These are phyloP conservation scores for Gonapodya prolifera DNA, from an alignment of 192 early-diverging fungal genomes.

Conservation along the genomic window DNA sequence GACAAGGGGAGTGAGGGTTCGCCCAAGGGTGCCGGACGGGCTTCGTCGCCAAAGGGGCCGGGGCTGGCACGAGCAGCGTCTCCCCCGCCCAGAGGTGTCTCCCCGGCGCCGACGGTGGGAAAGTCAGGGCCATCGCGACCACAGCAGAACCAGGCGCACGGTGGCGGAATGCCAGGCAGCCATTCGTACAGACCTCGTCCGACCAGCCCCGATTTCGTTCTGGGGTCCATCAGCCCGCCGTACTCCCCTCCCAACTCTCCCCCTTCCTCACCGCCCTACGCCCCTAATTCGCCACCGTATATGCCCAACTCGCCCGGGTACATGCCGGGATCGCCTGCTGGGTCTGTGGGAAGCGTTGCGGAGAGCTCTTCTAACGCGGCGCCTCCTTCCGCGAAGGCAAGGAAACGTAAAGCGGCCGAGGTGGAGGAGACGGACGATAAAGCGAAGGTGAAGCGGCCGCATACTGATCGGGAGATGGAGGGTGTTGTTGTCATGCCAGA, in stretches of 20 bases:
- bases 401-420: not conserved
- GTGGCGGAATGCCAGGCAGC: no score
- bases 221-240: not conserved
- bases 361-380: no score
- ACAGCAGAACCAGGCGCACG: no score
- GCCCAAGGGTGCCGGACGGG: not conserved
- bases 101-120: not conserved
- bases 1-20: not conserved
- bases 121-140: not conserved
- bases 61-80: not conserved
- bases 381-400: not conserved
- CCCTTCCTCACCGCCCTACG: not conserved
- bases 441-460: not conserved
- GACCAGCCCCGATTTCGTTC: no score
- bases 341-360: not conserved
- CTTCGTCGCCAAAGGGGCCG: not conserved
- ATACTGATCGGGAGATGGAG: not conserved
- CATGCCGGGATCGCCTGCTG: not conserved
- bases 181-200: no score
- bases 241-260: not conserved
- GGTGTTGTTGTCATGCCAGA: not conserved
- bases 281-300: not conserved
- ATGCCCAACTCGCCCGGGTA: not conserved
- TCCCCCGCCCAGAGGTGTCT: not conserved
- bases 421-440: not conserved